These are phyloP conservation scores for Graphiopsis chlorocephala DNA, from an alignment of 2,329 filamentous ascomycete species.

Conservation along the genomic window DNA sequence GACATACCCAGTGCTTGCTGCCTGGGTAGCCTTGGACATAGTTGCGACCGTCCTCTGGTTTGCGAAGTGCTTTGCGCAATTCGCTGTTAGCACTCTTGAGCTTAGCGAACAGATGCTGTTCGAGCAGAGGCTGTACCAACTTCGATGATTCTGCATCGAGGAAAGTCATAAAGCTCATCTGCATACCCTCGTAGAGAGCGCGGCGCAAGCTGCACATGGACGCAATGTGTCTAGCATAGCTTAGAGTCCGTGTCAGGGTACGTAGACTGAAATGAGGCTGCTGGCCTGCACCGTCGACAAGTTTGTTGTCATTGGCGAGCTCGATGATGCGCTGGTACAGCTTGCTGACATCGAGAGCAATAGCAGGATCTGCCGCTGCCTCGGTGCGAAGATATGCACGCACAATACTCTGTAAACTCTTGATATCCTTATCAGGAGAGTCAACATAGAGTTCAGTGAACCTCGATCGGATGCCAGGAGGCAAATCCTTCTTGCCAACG, in stretches of 20 bases:
- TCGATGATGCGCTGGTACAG: slow-evolving; percentile 86
- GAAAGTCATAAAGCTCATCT: slow-evolving; percentile 95
- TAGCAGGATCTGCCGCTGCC: slow-evolving; percentile 67
- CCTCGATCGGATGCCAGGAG: slow-evolving; percentile 79
- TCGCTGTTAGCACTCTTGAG: slow-evolving; percentile 68
- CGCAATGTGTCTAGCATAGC: slow-evolving; percentile 81
- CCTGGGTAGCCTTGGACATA: slow-evolving; percentile 63
- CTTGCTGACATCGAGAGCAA: slow-evolving; percentile 75
- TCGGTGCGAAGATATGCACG: slow-evolving; percentile 76
- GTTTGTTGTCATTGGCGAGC: slow-evolving; percentile 72
- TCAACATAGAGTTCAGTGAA: slow-evolving; percentile 96
- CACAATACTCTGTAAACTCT: slow-evolving; percentile 84
- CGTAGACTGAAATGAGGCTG: slow-evolving; percentile 95
- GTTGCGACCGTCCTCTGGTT: slow-evolving; percentile 69
- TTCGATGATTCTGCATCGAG: slow-evolving; percentile 79
- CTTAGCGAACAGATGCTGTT: slow-evolving; percentile 72
- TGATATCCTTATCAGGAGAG: slow-evolving; percentile 80
- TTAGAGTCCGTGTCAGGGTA: slow-evolving; percentile 84
- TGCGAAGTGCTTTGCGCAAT: slow-evolving; percentile 72
- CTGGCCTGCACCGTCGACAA: slow-evolving; percentile 94
- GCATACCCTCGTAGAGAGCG: slow-evolving; percentile 90
- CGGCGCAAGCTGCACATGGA: slow-evolving; percentile 80
- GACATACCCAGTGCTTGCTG: slow-evolving; percentile 66
- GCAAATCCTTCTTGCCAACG: slow-evolving; percentile 91
- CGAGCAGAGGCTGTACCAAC: slow-evolving; percentile 73